Conservation (phyloP, 2,329 filamentous ascomycete genomes). For the Ophiobolus disseminans region DNA sequence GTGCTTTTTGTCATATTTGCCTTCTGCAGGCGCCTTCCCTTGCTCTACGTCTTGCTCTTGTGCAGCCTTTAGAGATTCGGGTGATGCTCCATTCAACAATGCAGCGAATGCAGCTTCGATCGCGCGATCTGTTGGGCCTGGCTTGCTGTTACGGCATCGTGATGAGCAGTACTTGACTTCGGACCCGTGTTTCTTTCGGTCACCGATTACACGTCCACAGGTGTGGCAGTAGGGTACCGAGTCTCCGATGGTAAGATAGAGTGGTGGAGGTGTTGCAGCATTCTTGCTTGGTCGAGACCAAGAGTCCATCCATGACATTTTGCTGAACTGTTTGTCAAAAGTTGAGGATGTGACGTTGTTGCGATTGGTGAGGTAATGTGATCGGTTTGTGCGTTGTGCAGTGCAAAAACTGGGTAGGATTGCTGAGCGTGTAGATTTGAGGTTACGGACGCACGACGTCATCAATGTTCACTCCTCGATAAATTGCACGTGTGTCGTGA, state of each 20-base stretch:
- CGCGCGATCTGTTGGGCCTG: constrained; percentile 57
- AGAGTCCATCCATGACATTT: constrained; percentile 59
- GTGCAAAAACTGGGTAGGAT: not conserved
- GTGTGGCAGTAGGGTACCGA: constrained; percentile 63
- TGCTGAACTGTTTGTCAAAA: constrained; percentile 19
- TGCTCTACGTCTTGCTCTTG: not conserved
- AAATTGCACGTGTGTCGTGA: not conserved
- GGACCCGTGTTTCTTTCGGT: constrained; percentile 43
- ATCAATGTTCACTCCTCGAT: constrained; percentile 16
- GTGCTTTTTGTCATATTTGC: constrained; percentile 23
- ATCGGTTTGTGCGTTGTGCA: not conserved
- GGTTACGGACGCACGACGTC: constrained; percentile 33
- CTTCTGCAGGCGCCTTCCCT: constrained; percentile 8
- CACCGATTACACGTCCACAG: constrained; percentile 63
- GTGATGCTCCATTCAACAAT: constrained; percentile 45
- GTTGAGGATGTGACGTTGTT: not conserved
- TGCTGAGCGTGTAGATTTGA: constrained; percentile 6
- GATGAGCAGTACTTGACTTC: constrained; percentile 65
- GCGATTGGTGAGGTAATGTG: not conserved
- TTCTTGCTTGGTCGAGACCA: constrained; percentile 55
- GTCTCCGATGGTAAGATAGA: constrained; percentile 60
- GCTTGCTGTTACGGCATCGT: constrained; percentile 61
- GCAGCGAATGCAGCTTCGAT: constrained; percentile 61
- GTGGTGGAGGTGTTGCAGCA: constrained; percentile 58
- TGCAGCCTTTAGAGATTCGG: constrained; percentile 36